Percentiles rank a stretch among this genome's conserved stretches.
Conservation (phyloP, 108 stramenopile genomes). For the Bacterosira constricta region DNA sequence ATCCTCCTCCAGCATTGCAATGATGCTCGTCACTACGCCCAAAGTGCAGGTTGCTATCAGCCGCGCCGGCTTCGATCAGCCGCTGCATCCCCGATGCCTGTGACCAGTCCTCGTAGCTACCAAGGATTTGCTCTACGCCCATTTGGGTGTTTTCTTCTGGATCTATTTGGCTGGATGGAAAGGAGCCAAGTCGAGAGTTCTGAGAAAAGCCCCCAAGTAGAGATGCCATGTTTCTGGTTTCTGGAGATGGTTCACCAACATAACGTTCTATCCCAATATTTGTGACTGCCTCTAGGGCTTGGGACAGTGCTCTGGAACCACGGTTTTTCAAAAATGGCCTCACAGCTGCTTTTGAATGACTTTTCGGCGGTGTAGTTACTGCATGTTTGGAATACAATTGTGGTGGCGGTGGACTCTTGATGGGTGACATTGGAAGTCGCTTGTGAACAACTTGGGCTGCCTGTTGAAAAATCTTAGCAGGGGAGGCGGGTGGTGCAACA, state of each 20-base stretch:
- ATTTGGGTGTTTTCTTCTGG: conserved; percentile 30
- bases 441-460: conserved; percentile 4
- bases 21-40: too few relatives aligned
- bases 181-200: conserved; percentile 14
- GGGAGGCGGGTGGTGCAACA: background rate
- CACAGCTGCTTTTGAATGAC: too few relatives aligned
- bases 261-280: too few relatives aligned
- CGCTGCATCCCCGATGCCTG: conserved; percentile 32
- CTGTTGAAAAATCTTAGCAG: conserved; percentile 4
- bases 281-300: conserved; percentile 7
- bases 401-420: conserved; percentile 14
- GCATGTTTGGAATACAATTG: too few relatives aligned
- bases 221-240: background rate
- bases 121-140: conserved; percentile 45
- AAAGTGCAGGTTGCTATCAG: conserved; percentile 30
- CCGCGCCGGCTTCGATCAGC: conserved; percentile 18
- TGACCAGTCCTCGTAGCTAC: conserved; percentile 35
- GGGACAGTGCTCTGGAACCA: conserved; percentile 9
- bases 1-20: background rate
- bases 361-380: too few relatives aligned
- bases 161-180: background rate
- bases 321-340: background rate
- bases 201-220: conserved; percentile 11
- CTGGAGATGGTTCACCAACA: conserved; percentile 1
- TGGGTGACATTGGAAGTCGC: conserved; percentile 16